Base-by-base conservation (phyloP, 2,329 filamentous ascomycete genomes). In the Elsinoe arachidis region DNA sequence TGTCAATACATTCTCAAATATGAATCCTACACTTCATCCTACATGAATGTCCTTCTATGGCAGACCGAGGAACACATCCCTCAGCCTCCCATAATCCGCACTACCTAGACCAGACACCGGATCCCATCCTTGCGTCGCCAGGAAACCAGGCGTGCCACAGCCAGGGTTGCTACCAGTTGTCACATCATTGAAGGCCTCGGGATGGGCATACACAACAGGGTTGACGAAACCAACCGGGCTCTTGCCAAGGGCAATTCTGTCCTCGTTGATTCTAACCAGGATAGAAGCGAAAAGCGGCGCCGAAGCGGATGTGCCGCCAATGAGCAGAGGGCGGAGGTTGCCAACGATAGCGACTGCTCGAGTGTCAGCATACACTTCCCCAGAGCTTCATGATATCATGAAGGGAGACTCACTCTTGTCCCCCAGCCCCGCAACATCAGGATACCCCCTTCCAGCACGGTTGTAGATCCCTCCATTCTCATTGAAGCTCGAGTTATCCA, bases 381-480 rank as follows among this genome's bases (percentile, higher is more conserved):
- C 6, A 12, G 11, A 3, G 21, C 12, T 10, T 5, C 4, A 30
- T 30, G 26, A 2, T 9, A 9, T 5, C 9, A 7, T 30, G 26
- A 7, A 30, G 21, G 41, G 26, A 11, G 41, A 46, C 41, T 19
- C 17, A 46, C 41, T 46, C 41, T 71, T 68, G 49, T 72, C 69
- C 11, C 51, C 51, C 19, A 54, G 7, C 2, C 74, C 74, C 9
- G 74, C 70, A 14, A 77, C 68, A 59, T 77, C 41, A 11, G 73
- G 72, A 43, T 63, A 62, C 12, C 62, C 66, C 19, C 65, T 58
- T 2, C 67, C 66, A 26, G 60, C 63, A 39, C 66, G 63, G 56
- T 68, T 68, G 58, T 68, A 68, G 0, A 67, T n/a, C 11, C 67
- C 67, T 7, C 58, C 59, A 35, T 63, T 59, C 1, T 49, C 61